Evolutionary conservation across 768 basidiomycete species (phyloP), one percentile per base, ranked within the genome.

Genomic region (Tylopilus intermedius): DNA sequence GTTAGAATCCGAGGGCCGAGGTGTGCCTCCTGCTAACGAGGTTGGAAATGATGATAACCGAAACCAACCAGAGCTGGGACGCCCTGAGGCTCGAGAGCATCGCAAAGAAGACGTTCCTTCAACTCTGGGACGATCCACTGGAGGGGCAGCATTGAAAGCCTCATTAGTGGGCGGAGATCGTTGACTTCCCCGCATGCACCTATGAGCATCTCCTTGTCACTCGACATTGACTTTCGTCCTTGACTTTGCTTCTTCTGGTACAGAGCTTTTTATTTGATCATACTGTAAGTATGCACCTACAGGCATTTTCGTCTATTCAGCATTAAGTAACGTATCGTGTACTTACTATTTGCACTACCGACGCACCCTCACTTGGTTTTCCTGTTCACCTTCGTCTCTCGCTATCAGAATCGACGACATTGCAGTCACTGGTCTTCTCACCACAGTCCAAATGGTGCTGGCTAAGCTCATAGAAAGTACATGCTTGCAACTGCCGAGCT

Each of bases 121-220:
- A 2, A 69, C 67, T 3, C 39, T 67, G 38, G 65, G 67, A 44
- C 67, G 63, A 47, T 58, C 69, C 40, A 48, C 59, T 33, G 67
- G 69, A 32, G 39, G 45, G 15, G 47, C 60, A 37, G 53, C 49
- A 51, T 48, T 61, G 52, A 62, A 54, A 42, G 44, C 52, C 27
- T 37, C 49, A 5, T 42, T 47, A 22, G 41, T 24, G n/a, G 42
- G 44, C 24, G 49, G 50, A 33, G 50, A 42, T 13, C 45, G 45
- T 30, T 58, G 50, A 59, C 27, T 27, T 10, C 8, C 11, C 26
- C 39, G 32, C 41, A 24, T 44, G 32, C 29, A 45, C 45, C 43
- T 8, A 38, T 47, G 51, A 44, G 29, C 29, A 46, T 18, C 26
- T 14, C 37, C n/a, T 21, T 41, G n/a, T 50, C 29, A n/a, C 29